Evolutionary conservation across 306 rosid genomes (phyloP), one percentile per base, ranked within the genome.

Genomic region (Vicia faba): DNA sequence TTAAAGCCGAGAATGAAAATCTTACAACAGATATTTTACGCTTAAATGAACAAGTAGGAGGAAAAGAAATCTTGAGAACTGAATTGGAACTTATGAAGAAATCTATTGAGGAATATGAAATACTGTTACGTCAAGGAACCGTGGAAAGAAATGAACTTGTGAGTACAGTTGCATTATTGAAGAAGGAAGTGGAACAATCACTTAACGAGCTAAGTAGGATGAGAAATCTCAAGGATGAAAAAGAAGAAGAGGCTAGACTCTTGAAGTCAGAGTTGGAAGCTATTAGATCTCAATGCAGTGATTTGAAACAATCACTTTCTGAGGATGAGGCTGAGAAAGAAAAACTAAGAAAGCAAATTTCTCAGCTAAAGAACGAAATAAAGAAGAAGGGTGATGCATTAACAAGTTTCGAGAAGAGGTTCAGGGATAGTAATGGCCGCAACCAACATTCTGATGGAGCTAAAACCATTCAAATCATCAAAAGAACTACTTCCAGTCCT

Each of bases 241-340:
- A 86, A 11, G 90, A 80, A 70, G 70, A 74, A 13, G 74, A 63
- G 38, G 58, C 79, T 49, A 77, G 69, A 61, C 41, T 15, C 44
- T 76, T 88, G 73, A 78, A 80, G 64, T 82, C 82, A 3, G 97
- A 90, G 82, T 67, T 84, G 71, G 88, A 88, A 46, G 76, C 75
- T 31, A 73, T 82, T 61, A 90, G 75, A 82, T 71, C 78, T 80
- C 88, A 86, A 58, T 88, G 64, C 67, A 63, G 55, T 66, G 84
- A 81, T 81, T 73, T 89, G 67, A 86, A 80, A 65, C 71, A 64
- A 64, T 75, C 88, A 33, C 61, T 84, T 64, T 70, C 56, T 0
- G 85, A 88, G 75, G 96, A 88, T 18, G 96, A 84, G 72, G 76
- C 63, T 33, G 98, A 88, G 88, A 93, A 84, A 71, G 92, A 76